Conservation (phyloP, 108 stramenopile genomes). For the Seminavis robusta region DNA sequence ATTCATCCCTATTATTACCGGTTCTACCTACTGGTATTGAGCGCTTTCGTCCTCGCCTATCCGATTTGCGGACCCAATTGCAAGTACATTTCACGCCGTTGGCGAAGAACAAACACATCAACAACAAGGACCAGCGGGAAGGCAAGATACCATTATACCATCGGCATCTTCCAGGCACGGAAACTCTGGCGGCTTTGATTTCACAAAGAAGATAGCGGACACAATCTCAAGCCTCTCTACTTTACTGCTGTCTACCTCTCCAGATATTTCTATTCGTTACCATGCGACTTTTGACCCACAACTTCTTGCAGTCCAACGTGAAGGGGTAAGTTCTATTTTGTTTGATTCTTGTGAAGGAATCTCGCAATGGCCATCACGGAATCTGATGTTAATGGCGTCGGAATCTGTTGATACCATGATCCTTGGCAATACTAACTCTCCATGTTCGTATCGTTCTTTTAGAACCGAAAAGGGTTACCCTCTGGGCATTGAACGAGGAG, state of each 20-base stretch:
- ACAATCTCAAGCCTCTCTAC: neutral
- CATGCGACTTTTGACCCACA: conserved; percentile 7
- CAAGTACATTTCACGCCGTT: too few relatives aligned
- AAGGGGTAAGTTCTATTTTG: neutral
- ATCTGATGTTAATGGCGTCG: too few relatives aligned
- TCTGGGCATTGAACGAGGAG: conserved; percentile 60
- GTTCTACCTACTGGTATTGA: too few relatives aligned
- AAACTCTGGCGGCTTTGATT: neutral
- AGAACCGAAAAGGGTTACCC: conserved; percentile 84
- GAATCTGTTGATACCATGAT: too few relatives aligned
- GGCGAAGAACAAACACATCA: neutral
- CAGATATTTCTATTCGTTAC: neutral
- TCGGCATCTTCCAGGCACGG: neutral
- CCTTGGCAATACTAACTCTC: too few relatives aligned
- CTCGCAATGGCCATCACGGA: too few relatives aligned
- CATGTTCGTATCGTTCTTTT: neutral
- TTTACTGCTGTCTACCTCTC: neutral
- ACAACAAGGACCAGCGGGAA: neutral
- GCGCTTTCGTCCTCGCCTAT: too few relatives aligned
- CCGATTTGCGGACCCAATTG: too few relatives aligned
- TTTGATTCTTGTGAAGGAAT: too few relatives aligned
- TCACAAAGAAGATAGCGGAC: neutral
- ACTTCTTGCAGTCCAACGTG: conserved; percentile 5
- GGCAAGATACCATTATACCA: neutral
- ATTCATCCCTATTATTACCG: too few relatives aligned